Conservation (phyloP, 805 yeast species). For the Lipomyces japonicus region DNA sequence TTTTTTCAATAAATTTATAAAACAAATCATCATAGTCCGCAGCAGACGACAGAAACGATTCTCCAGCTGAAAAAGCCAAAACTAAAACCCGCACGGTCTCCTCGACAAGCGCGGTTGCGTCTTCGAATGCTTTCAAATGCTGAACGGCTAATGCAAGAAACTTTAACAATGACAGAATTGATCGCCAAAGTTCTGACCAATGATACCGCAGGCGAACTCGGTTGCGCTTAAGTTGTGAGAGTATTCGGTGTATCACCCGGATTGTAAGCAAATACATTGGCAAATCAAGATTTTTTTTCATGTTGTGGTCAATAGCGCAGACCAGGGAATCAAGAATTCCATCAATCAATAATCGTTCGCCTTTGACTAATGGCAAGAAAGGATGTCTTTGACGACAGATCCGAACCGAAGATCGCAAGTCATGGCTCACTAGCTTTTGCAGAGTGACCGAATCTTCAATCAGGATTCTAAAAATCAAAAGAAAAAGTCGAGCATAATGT, state of each 20-base stretch:
- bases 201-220: conserved; percentile 32
- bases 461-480: conserved; percentile 35
- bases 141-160: conserved; percentile 25
- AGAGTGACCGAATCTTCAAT: conserved; percentile 33
- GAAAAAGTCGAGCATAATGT: conserved; percentile 34
- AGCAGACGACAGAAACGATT: conserved; percentile 35
- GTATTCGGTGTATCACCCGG: conserved; percentile 18
- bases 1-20: conserved; percentile 33
- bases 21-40: conserved; percentile 37
- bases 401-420: conserved; percentile 10
- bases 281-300: conserved; percentile 32
- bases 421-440: conserved; percentile 5
- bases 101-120: conserved; percentile 27
- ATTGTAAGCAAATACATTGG: conserved; percentile 31
- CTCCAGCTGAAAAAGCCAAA: conserved; percentile 35
- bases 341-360: conserved; percentile 33
- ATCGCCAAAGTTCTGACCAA: conserved; percentile 42
- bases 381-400: conserved; percentile 32
- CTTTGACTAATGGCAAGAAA: conserved; percentile 31
- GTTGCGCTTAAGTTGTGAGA: conserved; percentile 22
- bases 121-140: conserved; percentile 7
- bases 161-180: conserved; percentile 34
- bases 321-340: conserved; percentile 39
- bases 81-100: conserved; percentile 30
- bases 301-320: conserved; percentile 36